Conservation (phyloP, 257 asterid genomes). For the Ballota nigra region DNA sequence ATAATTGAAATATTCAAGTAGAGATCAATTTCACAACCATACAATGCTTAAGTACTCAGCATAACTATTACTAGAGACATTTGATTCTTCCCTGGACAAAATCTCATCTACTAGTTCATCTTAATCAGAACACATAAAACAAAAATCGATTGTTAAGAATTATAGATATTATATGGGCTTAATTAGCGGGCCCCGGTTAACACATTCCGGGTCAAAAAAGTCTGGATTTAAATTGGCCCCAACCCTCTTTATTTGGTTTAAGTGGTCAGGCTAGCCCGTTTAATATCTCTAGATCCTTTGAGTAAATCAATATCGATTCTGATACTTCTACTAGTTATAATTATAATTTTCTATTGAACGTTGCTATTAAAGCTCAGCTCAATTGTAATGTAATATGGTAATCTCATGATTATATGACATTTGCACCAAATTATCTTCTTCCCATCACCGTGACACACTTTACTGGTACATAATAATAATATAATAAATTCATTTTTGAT, state of each 20-base stretch:
- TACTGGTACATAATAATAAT: constrained; percentile 8
- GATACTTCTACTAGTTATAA: neutral
- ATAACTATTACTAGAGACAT: neutral
- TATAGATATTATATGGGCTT: neutral
- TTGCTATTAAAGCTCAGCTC: neutral
- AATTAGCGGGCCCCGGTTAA: neutral
- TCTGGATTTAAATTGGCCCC: neutral
- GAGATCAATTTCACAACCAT: neutral
- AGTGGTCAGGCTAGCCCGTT: neutral
- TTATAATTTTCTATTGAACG: neutral
- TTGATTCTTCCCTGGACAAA: neutral
- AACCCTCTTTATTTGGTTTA: neutral
- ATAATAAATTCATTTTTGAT: neutral
- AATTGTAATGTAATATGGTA: neutral
- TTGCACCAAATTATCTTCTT: neutral
- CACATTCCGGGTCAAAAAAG: neutral
- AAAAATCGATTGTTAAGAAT: neutral
- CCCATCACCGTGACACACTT: neutral
- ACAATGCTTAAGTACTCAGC: neutral
- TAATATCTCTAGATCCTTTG: neutral
- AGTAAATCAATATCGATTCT: neutral
- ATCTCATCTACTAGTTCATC: neutral
- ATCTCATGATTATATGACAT: neutral
- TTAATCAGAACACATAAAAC: neutral
- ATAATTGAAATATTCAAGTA: neutral